Evolutionary conservation across 352 stramenopile genomes (phyloP), one percentile per base, ranked within the genome.

Genomic region (Phytophthora tentaculata): DNA sequence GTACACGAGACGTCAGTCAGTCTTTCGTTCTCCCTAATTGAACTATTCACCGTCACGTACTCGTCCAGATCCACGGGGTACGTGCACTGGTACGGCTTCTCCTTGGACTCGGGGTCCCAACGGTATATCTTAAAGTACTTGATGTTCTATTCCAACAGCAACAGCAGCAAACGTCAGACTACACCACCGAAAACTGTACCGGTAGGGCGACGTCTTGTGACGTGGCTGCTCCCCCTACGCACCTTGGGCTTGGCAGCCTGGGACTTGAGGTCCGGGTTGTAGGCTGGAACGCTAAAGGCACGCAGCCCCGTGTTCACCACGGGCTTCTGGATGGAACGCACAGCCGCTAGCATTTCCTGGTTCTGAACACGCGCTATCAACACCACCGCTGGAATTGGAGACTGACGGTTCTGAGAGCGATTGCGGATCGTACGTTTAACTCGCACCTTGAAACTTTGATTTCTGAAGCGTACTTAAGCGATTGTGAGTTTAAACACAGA

Each of bases 91-190:
- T 98, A 97, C 5, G 95, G 95, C 77, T 98, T 98, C 64, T 88
- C 81, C 73, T 96, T 96, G 71, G 63, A 88, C 74, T 99, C 96
- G 1, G 98, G 97, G 76, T 99, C 96, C 92, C 96, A 99, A 61
- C 98, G 91, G 86, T 99, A 99, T 67, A 99, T 97, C 84, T 99
- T 98, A 65, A 99, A 99, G 83, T 98, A 98, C 84, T 98, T 98
- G 82, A 99, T 97, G 67, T 97, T 91, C 88, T 98, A 54, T 48
- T 54, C 52, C 24, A 56, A 26, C 10, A 56, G 5, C 19, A 74
- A 61, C 23, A 67, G 22, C 22, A 62, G 26, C 32, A 44, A 39
- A 55, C 14, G 50, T 67, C 29, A 68, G 23, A 61, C 45, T 9
- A 37, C 26, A 73, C 52, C 52, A 76, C 60, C 39, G 47, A 69